Base-by-base conservation (phyloP, 2,329 filamentous ascomycete species). In the Zymoseptoria passerinii region DNA sequence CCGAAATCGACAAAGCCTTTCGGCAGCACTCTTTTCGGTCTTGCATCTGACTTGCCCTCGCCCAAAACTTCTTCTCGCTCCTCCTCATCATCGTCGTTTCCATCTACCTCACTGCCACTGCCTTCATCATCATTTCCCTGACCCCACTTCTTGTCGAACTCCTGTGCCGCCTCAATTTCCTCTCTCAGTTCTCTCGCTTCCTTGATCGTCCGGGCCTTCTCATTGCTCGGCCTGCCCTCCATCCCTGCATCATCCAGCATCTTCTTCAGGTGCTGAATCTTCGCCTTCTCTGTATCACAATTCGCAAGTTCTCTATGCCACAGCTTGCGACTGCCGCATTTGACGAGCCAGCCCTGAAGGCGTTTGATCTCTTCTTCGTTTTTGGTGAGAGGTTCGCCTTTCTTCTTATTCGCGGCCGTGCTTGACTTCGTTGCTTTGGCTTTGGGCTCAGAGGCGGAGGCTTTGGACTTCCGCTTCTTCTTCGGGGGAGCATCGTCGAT, bases 241-340 rank as follows among this genome's bases (percentile, higher is more conserved):
- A 97, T 96, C 35, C 92, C 94, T 4, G 85, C 79, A 28, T 95
- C 90, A 35, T 80, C 80, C 27, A 99, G 80, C 86, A 95, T 87
- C 9, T 76, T 76, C 70, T 84, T 89, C 7, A 99, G 79, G 70
- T 96, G 90, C 55, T 80, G 80, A 61, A 96, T 89, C 78, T 96
- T 96, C 53, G 84, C 89, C 61, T 85, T 87, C 3, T 81, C 71
- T 23, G 92, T 88, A 57, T 86, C 82, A 67, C 83, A 91, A 56
- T 84, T 78, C 71, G 89, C 89, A 28, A 99, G 80, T 73, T 96
- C 90, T 63, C 87, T 85, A 53, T 82, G 83, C 92, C 94, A 99
- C 61, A 96, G 83, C 71, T 96, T 97, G 55, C 90, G 87, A 57
- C 96, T 84, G 28, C 92, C 92, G 68, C 92, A 99, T 74, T 96